Evolutionary conservation across 306 rosid species (phyloP), one percentile per base, ranked within the genome.

Genomic region (Cucumis hystrix): DNA sequence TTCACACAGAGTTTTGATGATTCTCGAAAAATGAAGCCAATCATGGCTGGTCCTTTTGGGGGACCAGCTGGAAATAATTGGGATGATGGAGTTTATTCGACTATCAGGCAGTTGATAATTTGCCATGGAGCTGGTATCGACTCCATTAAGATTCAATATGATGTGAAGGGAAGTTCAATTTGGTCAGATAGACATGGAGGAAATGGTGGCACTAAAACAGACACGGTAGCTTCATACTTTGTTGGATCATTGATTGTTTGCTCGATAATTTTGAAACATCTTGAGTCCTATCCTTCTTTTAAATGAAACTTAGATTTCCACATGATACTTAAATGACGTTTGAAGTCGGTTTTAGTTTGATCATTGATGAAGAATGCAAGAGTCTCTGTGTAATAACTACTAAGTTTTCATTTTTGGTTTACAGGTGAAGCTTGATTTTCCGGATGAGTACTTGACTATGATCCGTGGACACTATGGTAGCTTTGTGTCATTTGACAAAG

Each of bases 101-200:
- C 90, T 9, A 76, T 93, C 63, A 93, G 86, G 87, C 96, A 91
- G 78, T 78, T 93, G 64, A 91, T 91, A 79, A 87, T 93, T 77
- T 73, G 66, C 75, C 88, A 86, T 84, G 98, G 88, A 13, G 81
- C 82, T 6, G 93, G 89, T 78, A 83, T 93, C 76, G 93, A 88
- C 75, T 91, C 97, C 80, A 87, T 93, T 23, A 91, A 89, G 82
- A 79, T 88, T 47, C 93, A 93, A 80, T 91, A 91, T 80, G 98
- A 93, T 52, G 61, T 69, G 20, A 81, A 83, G 11, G 97, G 91
- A 10, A 61, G 16, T 61, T 88, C 98, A 28, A 25, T 84, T 39
- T 89, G 97, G 98, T 88, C 97, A 69, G 79, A 73, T 12, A 93
- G 80, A 83, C 92, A 89, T 83, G 98, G 97, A 78, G 97, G 92